A percentile compares a stretch with the other conserved stretches of the same genome.
phyloP scores from a whole-genome alignment of 495 filamentous ascomycete genomes.

The Xylaria palmicola region DNA sequence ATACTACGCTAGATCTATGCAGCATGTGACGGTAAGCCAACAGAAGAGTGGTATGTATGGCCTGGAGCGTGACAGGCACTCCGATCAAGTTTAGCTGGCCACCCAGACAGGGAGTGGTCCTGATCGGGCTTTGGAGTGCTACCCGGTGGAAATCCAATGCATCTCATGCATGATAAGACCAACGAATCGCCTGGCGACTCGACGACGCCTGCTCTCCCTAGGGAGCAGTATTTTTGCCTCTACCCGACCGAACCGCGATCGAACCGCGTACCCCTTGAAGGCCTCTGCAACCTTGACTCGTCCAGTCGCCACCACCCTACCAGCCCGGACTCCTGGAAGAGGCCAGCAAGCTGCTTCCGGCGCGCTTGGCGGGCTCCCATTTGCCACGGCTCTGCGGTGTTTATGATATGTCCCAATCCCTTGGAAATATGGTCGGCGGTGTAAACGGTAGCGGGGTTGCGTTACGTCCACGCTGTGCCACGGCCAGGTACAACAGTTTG shows the following conservation, averaged over 20 bases:
- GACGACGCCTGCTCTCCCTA: not conserved
- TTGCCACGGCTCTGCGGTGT: not conserved
- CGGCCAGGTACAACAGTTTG: conserved; percentile 18
- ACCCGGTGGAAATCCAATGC: conserved; percentile 1
- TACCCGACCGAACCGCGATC: conserved; percentile 10
- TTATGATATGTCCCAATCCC: conserved; percentile 6
- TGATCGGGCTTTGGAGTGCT: conserved; percentile 9
- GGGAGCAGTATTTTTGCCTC: conserved; percentile 1
- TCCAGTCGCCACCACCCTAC: not conserved
- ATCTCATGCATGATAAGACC: conserved; percentile 14
- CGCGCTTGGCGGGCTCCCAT: not conserved
- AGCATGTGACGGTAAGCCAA: conserved; percentile 6
- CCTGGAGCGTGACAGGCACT: not conserved
- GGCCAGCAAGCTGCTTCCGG: not conserved
- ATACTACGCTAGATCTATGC: conserved; percentile 9
- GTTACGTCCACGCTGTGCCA: conserved; percentile 8
- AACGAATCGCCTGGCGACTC: not conserved
- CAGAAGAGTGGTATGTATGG: not conserved
- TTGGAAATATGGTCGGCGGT: conserved; percentile 7
- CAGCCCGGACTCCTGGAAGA: not conserved
- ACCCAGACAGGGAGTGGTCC: conserved; percentile 1
- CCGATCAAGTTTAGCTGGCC: not conserved
- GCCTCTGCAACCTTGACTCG: conserved; percentile 1
- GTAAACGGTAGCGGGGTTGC: not conserved
- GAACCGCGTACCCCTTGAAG: not conserved